A percentile compares a stretch with the other conserved stretches of the same genome.
phyloP scores from a whole-genome alignment of 768 basidiomycete species.

The Gymnopilus dilepis region DNA sequence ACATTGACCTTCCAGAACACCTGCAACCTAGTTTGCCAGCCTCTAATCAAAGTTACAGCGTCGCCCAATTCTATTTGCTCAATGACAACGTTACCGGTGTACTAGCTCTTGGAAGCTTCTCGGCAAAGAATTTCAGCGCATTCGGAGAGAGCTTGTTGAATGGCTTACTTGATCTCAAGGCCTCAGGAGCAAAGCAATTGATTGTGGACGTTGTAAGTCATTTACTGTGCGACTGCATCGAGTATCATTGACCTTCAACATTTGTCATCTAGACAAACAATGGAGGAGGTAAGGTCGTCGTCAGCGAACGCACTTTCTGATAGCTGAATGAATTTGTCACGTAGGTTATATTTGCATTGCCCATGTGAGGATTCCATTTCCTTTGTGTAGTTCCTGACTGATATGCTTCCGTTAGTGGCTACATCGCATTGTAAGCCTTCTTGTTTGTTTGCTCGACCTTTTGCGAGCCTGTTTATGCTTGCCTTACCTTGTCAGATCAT shows the following conservation, averaged over 20 bases:
- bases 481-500: constrained; percentile 41
- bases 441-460: neutral
- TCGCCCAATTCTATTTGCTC: constrained; percentile 61
- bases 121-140: constrained; percentile 44
- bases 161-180: constrained; percentile 53
- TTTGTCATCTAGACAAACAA: constrained; percentile 45
- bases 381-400: neutral
- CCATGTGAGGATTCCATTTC: constrained; percentile 45
- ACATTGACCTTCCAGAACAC: constrained; percentile 47
- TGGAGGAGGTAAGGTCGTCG: constrained; percentile 42
- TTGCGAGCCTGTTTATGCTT: neutral
- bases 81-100: constrained; percentile 58
- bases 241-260: neutral
- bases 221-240: neutral
- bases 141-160: constrained; percentile 50
- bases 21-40: constrained; percentile 43
- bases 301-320: neutral
- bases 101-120: constrained; percentile 63
- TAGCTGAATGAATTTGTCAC: neutral
- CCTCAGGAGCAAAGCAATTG: constrained; percentile 52
- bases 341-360: constrained; percentile 62
- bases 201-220: constrained; percentile 61
- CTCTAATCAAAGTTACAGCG: constrained; percentile 51
- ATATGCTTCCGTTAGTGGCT: constrained; percentile 40
- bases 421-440: constrained; percentile 45